Percentiles rank a stretch among this genome's conserved stretches.
These are phyloP conservation scores for Puccinellia tenuiflora DNA, from an alignment of 176 grass and related monocot species.

Conservation along the genomic window DNA sequence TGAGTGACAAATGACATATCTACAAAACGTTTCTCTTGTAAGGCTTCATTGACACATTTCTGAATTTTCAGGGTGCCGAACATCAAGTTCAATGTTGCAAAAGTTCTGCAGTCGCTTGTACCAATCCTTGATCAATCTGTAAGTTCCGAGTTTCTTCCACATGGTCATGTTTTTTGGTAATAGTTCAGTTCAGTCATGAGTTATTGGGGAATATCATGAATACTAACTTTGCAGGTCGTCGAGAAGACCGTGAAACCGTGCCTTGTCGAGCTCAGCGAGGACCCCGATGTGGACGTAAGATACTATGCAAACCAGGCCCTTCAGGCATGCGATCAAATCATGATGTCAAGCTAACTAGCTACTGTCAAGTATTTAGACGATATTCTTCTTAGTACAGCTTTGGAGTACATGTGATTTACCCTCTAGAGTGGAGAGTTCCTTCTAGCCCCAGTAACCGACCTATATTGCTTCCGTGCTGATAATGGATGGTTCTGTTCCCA, in stretches of 20 bases:
- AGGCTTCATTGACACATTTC: background rate
- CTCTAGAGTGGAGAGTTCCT: conserved; percentile 21
- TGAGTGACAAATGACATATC: background rate
- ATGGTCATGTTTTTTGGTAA: background rate
- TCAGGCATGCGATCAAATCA: conserved; percentile 76
- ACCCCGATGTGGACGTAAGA: conserved; percentile 93
- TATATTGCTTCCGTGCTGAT: conserved; percentile 31
- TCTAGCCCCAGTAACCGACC: conserved; percentile 14
- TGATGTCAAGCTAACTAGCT: conserved; percentile 71
- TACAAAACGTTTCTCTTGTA: background rate
- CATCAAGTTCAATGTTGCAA: conserved; percentile 97
- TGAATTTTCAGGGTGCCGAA: conserved; percentile 74
- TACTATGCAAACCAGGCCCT: conserved; percentile 80
- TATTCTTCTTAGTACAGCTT: conserved; percentile 31
- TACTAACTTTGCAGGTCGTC: conserved; percentile 46
- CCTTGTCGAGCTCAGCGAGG: conserved; percentile 83
- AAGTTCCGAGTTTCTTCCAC: conserved; percentile 24
- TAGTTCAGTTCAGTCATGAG: background rate
- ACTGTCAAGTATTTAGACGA: conserved; percentile 22
- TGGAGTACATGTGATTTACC: conserved; percentile 38
- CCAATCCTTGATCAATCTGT: conserved; percentile 80
- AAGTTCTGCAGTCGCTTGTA: conserved; percentile 73
- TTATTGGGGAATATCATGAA: conserved; percentile 33
- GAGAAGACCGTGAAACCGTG: conserved; percentile 75
- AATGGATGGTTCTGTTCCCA: conserved; percentile 4